Percentiles rank a stretch among this genome's conserved stretches.
phyloP scores from a whole-genome alignment of 1,284 basidiomycete genomes.

The Inonotus obliquus region DNA sequence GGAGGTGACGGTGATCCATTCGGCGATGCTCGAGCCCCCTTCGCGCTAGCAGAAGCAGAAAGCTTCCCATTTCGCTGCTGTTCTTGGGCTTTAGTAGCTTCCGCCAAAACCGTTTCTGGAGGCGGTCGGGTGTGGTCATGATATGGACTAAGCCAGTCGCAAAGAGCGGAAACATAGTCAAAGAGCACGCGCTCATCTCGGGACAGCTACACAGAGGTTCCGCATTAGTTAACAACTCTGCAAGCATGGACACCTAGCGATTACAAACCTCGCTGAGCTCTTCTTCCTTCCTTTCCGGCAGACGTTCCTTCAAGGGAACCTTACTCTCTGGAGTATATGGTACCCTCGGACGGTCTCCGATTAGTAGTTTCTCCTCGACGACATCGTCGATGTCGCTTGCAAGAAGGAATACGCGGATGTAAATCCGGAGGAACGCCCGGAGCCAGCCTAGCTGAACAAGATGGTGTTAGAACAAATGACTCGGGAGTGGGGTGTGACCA shows the following conservation, averaged over 20 bases:
- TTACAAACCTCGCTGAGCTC: constrained; percentile 50
- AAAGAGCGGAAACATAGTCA: constrained; percentile 53
- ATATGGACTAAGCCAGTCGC: constrained; percentile 71
- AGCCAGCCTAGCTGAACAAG: constrained; percentile 60
- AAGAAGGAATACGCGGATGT: constrained; percentile 69
- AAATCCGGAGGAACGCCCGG: constrained; percentile 63
- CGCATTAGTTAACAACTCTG: constrained; percentile 1
- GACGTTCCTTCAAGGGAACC: constrained; percentile 51
- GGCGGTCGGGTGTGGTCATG: constrained; percentile 67
- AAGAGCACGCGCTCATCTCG: constrained; percentile 52
- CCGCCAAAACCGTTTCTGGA: constrained; percentile 61
- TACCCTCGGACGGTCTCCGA: constrained; percentile 72
- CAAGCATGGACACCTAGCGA: neutral
- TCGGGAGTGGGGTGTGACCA: no score
- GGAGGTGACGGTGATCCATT: constrained; percentile 32
- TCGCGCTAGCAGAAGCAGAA: constrained; percentile 37
- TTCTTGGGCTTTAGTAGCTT: constrained; percentile 64
- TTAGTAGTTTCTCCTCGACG: constrained; percentile 71
- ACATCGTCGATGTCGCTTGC: constrained; percentile 72
- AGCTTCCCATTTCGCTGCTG: constrained; percentile 53
- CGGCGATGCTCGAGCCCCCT: constrained; percentile 48
- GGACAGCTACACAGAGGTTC: constrained; percentile 46
- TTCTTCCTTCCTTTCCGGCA: constrained; percentile 44
- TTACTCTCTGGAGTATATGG: constrained; percentile 45
- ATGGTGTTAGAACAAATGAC: constrained; percentile 3